Evolutionary conservation across 2,329 filamentous ascomycete species (phyloP).

Genomic region (Ascochyta clinopodiicola): DNA sequence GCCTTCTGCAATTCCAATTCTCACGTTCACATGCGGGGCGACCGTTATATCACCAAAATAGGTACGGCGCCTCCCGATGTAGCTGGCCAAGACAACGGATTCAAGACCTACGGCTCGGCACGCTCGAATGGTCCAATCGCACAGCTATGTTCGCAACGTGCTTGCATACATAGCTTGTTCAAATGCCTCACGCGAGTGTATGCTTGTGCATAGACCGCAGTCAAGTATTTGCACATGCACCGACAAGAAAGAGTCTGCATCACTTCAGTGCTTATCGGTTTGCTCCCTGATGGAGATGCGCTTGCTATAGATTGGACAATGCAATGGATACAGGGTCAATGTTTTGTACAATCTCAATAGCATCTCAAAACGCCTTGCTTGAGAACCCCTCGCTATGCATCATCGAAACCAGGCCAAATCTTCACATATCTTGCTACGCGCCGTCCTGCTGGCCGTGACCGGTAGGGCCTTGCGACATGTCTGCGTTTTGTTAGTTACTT

Average conservation of each 20-base stretch:
- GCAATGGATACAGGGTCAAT: too few species aligned
- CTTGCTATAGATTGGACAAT: too few species aligned
- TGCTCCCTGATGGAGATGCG: too few species aligned
- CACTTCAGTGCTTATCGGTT: too few species aligned
- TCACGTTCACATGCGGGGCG: constrained; percentile 1
- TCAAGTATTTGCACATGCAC: too few species aligned
- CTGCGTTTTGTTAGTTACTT: constrained; percentile 19
- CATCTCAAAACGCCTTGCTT: not conserved
- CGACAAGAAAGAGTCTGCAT: too few species aligned
- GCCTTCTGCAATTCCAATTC: not conserved
- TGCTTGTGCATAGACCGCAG: not conserved
- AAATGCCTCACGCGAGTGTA: not conserved
- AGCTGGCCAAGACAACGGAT: not conserved
- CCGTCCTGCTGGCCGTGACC: constrained; percentile 27
- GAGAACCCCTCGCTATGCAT: constrained; percentile 3
- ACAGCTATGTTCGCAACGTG: not conserved
- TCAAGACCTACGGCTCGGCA: not conserved
- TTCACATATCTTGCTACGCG: not conserved
- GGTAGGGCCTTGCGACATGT: constrained; percentile 35
- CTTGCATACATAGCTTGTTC: not conserved
- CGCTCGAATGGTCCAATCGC: constrained; percentile 1
- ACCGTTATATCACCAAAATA: not conserved
- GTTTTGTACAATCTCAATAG: too few species aligned
- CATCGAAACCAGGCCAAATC: not conserved
- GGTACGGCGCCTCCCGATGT: not conserved